Conservation (phyloP, 2,329 filamentous ascomycete genomes). For the Drechslerella coelobrocha region DNA sequence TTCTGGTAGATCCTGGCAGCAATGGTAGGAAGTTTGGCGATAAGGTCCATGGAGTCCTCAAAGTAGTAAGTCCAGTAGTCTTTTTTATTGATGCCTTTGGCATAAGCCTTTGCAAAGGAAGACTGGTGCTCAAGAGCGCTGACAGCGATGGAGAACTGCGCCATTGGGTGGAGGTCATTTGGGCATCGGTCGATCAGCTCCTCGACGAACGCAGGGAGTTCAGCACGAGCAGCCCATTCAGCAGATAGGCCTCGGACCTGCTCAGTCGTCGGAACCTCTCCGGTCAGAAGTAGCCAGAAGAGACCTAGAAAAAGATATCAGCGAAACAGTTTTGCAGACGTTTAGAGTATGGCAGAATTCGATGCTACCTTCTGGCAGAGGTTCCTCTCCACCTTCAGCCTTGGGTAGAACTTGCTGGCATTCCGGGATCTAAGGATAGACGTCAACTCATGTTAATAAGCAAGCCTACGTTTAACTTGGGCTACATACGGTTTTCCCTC, state of each 20-base stretch:
- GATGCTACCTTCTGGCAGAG: constrained; percentile 77
- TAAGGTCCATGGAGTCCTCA: constrained; percentile 99
- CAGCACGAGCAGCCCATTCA: constrained; percentile 97
- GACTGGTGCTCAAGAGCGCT: constrained; percentile 98
- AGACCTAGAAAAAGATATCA: constrained; percentile 67
- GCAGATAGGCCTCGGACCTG: constrained; percentile 98
- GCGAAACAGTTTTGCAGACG: background rate
- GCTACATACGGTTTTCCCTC: constrained; percentile 81
- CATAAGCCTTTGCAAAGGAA: constrained; percentile 96
- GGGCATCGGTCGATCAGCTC: constrained; percentile 99
- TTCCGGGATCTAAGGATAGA: constrained; percentile 75
- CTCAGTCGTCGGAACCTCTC: constrained; percentile 96
- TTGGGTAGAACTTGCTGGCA: constrained; percentile 97
- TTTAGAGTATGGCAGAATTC: constrained; percentile 60
- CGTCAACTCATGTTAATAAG: background rate
- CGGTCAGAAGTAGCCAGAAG: constrained; percentile 99
- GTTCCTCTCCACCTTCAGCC: constrained; percentile 94
- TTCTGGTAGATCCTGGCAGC: constrained; percentile 99
- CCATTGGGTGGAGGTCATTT: constrained; percentile 98
- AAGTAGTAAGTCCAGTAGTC: constrained; percentile 99
- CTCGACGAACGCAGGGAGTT: constrained; percentile 96
- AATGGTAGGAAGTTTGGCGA: constrained; percentile 98
- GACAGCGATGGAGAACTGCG: constrained; percentile 97
- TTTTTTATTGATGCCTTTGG: constrained; percentile 98
- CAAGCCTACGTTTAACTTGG: background rate